phyloP scores from a whole-genome alignment of 2,329 filamentous ascomycete genomes.

The Clonostachys chloroleuca region DNA sequence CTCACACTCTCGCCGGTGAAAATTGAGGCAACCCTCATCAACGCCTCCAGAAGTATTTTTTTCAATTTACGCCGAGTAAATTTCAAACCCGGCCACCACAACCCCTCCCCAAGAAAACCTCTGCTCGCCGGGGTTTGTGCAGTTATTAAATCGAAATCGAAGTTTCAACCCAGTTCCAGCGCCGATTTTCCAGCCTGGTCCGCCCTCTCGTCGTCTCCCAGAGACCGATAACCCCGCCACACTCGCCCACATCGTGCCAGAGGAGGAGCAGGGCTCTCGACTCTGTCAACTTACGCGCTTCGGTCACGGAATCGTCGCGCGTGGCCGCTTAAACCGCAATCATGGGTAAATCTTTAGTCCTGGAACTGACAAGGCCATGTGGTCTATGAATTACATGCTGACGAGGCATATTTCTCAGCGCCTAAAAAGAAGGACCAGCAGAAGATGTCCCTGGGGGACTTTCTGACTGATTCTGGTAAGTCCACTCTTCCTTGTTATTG shows the following conservation, averaged over 20 bases:
- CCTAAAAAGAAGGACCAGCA: constrained; percentile 90
- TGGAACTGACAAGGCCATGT: background rate
- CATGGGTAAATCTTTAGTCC: constrained; percentile 47
- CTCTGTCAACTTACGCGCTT: constrained; percentile 28
- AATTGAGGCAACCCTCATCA: constrained; percentile 38
- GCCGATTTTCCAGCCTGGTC: too few relatives aligned
- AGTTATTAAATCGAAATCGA: too few relatives aligned
- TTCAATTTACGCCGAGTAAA: constrained; percentile 31
- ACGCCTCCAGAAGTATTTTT: constrained; percentile 27
- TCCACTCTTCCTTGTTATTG: background rate
- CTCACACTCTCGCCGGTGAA: constrained; percentile 22
- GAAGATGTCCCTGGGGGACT: constrained; percentile 97
- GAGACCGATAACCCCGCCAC: background rate
- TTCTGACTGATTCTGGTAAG: constrained; percentile 89
- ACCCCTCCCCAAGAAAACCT: constrained; percentile 31
- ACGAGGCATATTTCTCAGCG: constrained; percentile 47
- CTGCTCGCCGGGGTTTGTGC: constrained; percentile 27
- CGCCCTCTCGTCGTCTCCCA: too few relatives aligned
- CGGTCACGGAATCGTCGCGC: constrained; percentile 39
- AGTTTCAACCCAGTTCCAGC: too few relatives aligned
- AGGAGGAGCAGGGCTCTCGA: constrained; percentile 11
- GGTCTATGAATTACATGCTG: constrained; percentile 2
- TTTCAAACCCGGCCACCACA: constrained; percentile 30
- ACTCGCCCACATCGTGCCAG: background rate
- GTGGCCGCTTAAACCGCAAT: constrained; percentile 47